Evolutionary conservation across 805 yeast species (phyloP).

Genomic region (Candida ponderosae): DNA sequence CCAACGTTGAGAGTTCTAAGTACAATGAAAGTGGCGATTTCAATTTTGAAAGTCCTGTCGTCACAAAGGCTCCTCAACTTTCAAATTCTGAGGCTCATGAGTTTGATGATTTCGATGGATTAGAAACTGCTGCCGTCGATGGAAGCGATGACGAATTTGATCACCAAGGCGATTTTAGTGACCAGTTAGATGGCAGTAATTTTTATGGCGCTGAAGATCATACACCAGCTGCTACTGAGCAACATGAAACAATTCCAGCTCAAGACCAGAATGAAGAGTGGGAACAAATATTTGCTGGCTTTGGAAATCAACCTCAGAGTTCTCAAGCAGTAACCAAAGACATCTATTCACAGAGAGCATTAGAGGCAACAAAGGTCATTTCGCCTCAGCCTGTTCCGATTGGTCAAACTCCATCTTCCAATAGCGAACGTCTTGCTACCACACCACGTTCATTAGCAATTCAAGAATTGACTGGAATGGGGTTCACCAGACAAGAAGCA

Average conservation of each 20-base stretch:
- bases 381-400: constrained; percentile 1
- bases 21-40: not conserved
- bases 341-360: constrained; percentile 5
- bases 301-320: constrained; percentile 45
- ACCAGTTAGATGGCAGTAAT: constrained; percentile 14
- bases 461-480: constrained; percentile 84
- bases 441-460: constrained; percentile 51
- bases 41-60: constrained; percentile 5
- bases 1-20: constrained; percentile 1
- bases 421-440: constrained; percentile 25
- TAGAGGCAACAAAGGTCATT: constrained; percentile 1
- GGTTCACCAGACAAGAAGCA: constrained; percentile 64
- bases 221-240: not conserved
- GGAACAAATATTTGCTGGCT: constrained; percentile 90
- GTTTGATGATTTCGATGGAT: constrained; percentile 36
- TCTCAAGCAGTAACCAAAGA: constrained; percentile 8
- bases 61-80: constrained; percentile 7
- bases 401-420: not conserved
- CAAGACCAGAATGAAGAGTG: constrained; percentile 62
- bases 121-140: constrained; percentile 33
- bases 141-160: constrained; percentile 21
- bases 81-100: constrained; percentile 18
- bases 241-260: constrained; percentile 4
- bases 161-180: constrained; percentile 10
- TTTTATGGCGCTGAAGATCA: constrained; percentile 17